These are phyloP conservation scores for Darksidea phi DNA, from an alignment of 495 filamentous ascomycete genomes.

Conservation along the genomic window DNA sequence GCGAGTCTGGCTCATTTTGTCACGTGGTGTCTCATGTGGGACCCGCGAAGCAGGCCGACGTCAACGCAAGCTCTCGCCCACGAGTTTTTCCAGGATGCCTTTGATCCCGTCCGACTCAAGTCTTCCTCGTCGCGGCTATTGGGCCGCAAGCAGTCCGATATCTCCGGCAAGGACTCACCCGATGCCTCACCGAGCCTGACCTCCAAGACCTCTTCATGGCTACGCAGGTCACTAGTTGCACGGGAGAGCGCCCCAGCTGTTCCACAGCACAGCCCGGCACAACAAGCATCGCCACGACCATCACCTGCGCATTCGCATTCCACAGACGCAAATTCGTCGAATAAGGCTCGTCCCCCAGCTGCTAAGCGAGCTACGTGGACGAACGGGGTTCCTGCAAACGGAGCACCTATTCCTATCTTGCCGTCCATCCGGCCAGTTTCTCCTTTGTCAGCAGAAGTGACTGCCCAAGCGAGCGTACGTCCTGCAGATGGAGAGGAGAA, in stretches of 20 bases:
- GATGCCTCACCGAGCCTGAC: conserved; percentile 67
- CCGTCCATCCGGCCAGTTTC: conserved; percentile 95
- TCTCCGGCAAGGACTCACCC: conserved; percentile 64
- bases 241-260: conserved; percentile 60
- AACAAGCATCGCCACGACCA: conserved; percentile 49
- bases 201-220: conserved; percentile 86
- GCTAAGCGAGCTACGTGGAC: conserved; percentile 84
- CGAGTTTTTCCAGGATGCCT: conserved; percentile 93
- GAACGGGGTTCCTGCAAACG: conserved; percentile 68
- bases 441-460: conserved; percentile 86
- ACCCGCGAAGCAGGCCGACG: conserved; percentile 91
- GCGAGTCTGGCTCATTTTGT: conserved; percentile 84
- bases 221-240: conserved; percentile 85
- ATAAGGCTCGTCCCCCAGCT: conserved; percentile 60
- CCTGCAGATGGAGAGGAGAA: conserved; percentile 61
- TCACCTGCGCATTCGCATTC: conserved; percentile 61
- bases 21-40: conserved; percentile 99
- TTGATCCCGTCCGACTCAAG: conserved; percentile 89
- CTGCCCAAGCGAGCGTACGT: conserved; percentile 71
- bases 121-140: conserved; percentile 82
- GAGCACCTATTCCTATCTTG: conserved; percentile 94
- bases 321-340: conserved; percentile 37
- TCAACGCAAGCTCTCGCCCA: conserved; percentile 88
- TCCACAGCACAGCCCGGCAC: conserved; percentile 44
- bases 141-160: conserved; percentile 82